Percentiles rank a stretch among this genome's conserved stretches.
These are phyloP conservation scores for Paecilomyces dactylethromorphus DNA, from an alignment of 2,329 filamentous ascomycete genomes.

Conservation along the genomic window DNA sequence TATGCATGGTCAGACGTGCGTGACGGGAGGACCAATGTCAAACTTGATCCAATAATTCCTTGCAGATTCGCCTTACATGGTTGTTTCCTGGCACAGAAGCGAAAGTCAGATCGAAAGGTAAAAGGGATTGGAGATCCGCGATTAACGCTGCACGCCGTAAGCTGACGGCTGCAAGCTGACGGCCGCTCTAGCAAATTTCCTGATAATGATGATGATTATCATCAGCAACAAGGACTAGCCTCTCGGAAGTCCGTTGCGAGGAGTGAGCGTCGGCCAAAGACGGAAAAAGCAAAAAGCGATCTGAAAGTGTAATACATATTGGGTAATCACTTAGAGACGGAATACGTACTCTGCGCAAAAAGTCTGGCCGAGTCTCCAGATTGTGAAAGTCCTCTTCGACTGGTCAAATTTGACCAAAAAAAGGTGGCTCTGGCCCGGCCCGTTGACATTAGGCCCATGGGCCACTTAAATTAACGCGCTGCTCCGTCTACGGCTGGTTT, in stretches of 20 bases:
- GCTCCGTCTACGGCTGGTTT: background rate
- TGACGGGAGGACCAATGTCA: background rate
- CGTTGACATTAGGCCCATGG: background rate
- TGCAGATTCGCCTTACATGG: background rate
- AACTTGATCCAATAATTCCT: background rate
- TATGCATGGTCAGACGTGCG: background rate
- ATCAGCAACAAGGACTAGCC: background rate
- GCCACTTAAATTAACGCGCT: background rate
- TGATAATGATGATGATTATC: background rate
- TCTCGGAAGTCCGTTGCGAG: background rate
- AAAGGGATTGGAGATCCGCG: no score
- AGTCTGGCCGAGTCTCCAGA: background rate
- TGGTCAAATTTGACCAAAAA: background rate
- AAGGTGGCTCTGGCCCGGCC: background rate
- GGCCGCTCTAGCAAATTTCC: background rate
- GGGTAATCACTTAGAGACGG: background rate
- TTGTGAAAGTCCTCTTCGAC: background rate
- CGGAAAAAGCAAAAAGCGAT: background rate
- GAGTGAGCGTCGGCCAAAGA: background rate
- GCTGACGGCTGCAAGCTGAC: background rate
- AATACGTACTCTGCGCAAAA: background rate
- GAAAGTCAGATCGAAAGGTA: no score
- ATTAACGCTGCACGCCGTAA: background rate
- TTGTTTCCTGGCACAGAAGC: background rate
- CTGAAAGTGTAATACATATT: background rate